Evolutionary conservation across 2,329 filamentous ascomycete species (phyloP), one percentile per base, ranked within the genome.

Genomic region (Beauveria asiatica): DNA sequence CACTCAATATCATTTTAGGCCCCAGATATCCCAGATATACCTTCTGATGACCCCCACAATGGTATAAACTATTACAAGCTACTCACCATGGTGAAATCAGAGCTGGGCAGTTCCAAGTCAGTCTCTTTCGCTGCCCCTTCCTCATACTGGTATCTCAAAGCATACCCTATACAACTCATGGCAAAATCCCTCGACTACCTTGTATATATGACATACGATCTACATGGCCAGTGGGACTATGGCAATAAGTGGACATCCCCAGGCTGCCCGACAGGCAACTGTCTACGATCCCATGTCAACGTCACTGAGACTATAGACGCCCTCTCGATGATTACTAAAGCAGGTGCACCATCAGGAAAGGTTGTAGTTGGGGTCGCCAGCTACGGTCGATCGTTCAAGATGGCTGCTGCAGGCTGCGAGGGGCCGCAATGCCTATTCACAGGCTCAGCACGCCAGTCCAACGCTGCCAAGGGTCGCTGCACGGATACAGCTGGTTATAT

Each of bases 251-350:
- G 60, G 51, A 59, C 68, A 0, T 62, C 61, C 3, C 52, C 60
- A 3, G 68, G 66, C 3, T 74, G 72, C 50, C 58, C 51, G 1
- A 57, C 55, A 0, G 73, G 73, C 7, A 72, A 70, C 48, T 75
- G 72, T 58, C 66, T 76, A 0, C 67, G 71, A 3, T 67, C 63
- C 16, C 67, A 74, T 41, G 65, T 75, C 58, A 76, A 75, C 60
- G 23, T 69, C 19, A 76, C 67, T 0, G 73, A 77, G 62, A 75
- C 72, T 0, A 57, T 62, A 0, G 64, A 62, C 9, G 56, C 74
- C 0, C 61, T 77, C 5, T 57, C 67, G 5, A 74, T 74, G 66
- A 62, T 70, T 19, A 77, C 74, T 8, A 71, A 70, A 44, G 70
- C 70, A 1, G 70, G 70, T 5, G 66, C 69, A 0, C 63, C 66